Evolutionary conservation across 768 basidiomycete species (phyloP).

Genomic region (Russula virescens): DNA sequence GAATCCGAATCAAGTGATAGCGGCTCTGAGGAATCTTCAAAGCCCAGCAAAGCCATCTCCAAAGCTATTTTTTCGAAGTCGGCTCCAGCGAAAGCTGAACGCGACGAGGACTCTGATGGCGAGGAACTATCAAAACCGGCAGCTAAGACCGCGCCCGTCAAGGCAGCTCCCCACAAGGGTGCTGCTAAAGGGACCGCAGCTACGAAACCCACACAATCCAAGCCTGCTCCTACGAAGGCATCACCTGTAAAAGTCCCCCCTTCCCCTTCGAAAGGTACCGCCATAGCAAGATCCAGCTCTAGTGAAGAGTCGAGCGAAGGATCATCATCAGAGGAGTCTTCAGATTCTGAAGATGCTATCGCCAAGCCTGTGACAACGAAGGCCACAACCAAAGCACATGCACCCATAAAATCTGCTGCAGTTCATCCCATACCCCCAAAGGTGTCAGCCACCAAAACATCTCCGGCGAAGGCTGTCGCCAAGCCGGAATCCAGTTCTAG

Average conservation of each 20-base stretch:
- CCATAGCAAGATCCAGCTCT: constrained; percentile 5
- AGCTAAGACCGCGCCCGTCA: constrained; percentile 13
- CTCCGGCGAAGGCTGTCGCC: background rate
- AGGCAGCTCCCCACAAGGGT: constrained; percentile 7
- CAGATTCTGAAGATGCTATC: background rate
- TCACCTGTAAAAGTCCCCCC: constrained; percentile 33
- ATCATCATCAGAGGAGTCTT: constrained; percentile 19
- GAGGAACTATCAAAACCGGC: constrained; percentile 1
- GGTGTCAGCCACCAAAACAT: constrained; percentile 1
- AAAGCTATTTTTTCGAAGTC: no score
- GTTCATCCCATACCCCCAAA: background rate
- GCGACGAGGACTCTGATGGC: constrained; percentile 5
- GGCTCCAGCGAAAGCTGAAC: background rate
- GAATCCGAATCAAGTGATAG: constrained; percentile 22
- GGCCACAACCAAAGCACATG: background rate
- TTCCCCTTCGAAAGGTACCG: constrained; percentile 22
- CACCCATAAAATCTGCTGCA: constrained; percentile 2
- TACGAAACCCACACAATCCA: constrained; percentile 3
- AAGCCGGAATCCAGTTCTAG: constrained; percentile 16
- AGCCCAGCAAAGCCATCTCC: background rate
- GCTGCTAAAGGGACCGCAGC: background rate
- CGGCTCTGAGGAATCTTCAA: constrained; percentile 6
- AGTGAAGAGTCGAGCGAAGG: constrained; percentile 21
- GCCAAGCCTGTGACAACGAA: constrained; percentile 7
- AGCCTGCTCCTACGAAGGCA: constrained; percentile 26